Percentiles rank a stretch among this genome's conserved stretches.
phyloP scores from a whole-genome alignment of 2,329 filamentous ascomycete species.

The Ceratocystis alfenasii region DNA sequence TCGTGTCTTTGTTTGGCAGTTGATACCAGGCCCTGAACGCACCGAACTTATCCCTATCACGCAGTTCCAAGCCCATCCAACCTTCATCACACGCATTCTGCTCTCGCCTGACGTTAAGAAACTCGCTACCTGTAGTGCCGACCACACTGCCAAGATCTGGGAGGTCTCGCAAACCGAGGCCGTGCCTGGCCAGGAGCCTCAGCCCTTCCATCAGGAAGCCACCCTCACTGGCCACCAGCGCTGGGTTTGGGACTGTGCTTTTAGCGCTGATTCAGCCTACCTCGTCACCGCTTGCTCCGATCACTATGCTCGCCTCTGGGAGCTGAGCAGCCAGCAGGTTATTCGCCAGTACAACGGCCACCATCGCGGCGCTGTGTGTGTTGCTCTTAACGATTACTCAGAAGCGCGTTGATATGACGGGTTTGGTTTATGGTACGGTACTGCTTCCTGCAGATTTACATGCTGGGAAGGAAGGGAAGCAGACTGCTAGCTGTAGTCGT shows the following conservation, averaged over 20 bases:
- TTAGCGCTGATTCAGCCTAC: constrained; percentile 85
- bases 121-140: constrained; percentile 82
- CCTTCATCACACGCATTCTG: constrained; percentile 84
- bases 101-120: constrained; percentile 90
- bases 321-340: constrained; percentile 72
- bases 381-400: constrained; percentile 79
- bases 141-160: constrained; percentile 95
- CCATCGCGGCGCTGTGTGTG: constrained; percentile 81
- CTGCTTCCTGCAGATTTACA: background rate
- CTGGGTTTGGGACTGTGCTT: constrained; percentile 97
- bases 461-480: too few species aligned
- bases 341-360: constrained; percentile 94
- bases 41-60: constrained; percentile 79
- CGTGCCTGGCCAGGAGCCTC: constrained; percentile 31
- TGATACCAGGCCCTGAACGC: constrained; percentile 69
- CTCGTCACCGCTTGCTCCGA: constrained; percentile 87
- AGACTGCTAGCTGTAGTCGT: background rate
- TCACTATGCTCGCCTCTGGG: constrained; percentile 87
- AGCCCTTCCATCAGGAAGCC: constrained; percentile 68
- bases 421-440: background rate
- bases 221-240: constrained; percentile 83
- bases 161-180: constrained; percentile 63
- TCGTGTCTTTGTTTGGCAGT: constrained; percentile 94
- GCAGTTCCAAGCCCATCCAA: constrained; percentile 79
- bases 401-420: constrained; percentile 32